A percentile compares a stretch with the other conserved stretches of the same genome.
These are phyloP conservation scores for Dicorynia guianensis DNA, from an alignment of 306 rosid genomes.

Conservation along the genomic window DNA sequence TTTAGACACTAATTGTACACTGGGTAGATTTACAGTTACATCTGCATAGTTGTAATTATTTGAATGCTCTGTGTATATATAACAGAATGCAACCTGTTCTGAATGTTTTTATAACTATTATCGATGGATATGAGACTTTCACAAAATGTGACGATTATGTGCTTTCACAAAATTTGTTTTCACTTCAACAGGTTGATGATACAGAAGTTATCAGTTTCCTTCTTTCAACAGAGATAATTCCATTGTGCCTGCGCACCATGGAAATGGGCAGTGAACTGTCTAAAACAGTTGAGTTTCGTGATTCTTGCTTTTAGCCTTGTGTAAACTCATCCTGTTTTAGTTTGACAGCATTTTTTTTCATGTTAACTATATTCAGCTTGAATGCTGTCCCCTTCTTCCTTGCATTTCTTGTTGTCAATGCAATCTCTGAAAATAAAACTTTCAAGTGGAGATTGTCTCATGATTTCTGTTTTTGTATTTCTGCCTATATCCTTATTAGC, in stretches of 20 bases:
- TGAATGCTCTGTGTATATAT: not conserved
- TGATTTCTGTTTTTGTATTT: too few relatives aligned
- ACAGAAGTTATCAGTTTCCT: constrained; percentile 78
- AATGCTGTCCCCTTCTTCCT: constrained; percentile 5
- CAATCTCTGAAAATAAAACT: not conserved
- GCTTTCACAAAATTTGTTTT: not conserved
- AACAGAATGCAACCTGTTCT: constrained; percentile 18
- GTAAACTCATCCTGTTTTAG: not conserved
- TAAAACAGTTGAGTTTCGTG: constrained; percentile 70
- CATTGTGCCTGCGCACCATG: constrained; percentile 84
- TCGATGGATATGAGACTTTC: not conserved
- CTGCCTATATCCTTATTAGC: too few relatives aligned
- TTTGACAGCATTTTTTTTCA: constrained; percentile 13
- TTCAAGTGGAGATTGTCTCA: too few relatives aligned
- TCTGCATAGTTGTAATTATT: not conserved
- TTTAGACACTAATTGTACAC: not conserved
- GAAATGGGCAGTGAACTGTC: constrained; percentile 86
- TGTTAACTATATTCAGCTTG: constrained; percentile 13
- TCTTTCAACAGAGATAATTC: constrained; percentile 79
- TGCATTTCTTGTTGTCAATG: not conserved
- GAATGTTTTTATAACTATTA: not conserved
- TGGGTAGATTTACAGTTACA: not conserved
- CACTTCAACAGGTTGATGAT: constrained; percentile 68
- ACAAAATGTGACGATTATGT: not conserved
- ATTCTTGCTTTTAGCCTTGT: constrained; percentile 18